phyloP scores from a whole-genome alignment of 768 basidiomycete genomes.

The Kwoniella dejecticola region DNA sequence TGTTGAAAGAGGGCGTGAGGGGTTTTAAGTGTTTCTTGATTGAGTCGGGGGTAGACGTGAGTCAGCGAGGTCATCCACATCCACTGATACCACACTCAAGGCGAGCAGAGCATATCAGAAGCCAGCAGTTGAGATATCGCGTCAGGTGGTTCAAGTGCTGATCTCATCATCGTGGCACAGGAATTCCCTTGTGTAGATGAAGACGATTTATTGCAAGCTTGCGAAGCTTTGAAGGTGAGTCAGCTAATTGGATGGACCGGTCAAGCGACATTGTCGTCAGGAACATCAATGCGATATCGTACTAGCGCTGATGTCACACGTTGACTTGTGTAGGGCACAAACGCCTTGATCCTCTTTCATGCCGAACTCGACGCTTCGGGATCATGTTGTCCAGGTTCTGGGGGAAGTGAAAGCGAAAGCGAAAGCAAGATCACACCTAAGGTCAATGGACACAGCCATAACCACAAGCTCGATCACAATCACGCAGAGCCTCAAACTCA shows the following conservation, averaged over 20 bases:
- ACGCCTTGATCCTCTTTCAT: slow-evolving; percentile 82
- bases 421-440: no score
- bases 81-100: no score
- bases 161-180: no score
- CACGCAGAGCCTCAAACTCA: no score
- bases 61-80: slow-evolving; percentile 34
- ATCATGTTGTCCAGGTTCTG: neutral
- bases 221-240: slow-evolving; percentile 72
- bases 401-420: no score
- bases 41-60: slow-evolving; percentile 89
- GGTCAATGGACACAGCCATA: no score
- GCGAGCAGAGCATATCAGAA: no score
- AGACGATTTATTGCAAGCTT: slow-evolving; percentile 67
- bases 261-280: slow-evolving; percentile 4
- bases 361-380: slow-evolving; percentile 67
- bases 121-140: slow-evolving; percentile 57
- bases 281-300: no score
- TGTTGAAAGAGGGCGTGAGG: slow-evolving; percentile 78
- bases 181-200: slow-evolving; percentile 89
- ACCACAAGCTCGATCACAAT: no score
- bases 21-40: slow-evolving; percentile 98
- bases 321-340: slow-evolving; percentile 60
- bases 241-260: neutral
- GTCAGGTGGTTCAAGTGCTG: neutral
- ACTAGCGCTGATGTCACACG: no score